These are phyloP conservation scores for Xylariomycetidae sp. DNA, from an alignment of 2,329 filamentous ascomycete species.

Conservation along the genomic window DNA sequence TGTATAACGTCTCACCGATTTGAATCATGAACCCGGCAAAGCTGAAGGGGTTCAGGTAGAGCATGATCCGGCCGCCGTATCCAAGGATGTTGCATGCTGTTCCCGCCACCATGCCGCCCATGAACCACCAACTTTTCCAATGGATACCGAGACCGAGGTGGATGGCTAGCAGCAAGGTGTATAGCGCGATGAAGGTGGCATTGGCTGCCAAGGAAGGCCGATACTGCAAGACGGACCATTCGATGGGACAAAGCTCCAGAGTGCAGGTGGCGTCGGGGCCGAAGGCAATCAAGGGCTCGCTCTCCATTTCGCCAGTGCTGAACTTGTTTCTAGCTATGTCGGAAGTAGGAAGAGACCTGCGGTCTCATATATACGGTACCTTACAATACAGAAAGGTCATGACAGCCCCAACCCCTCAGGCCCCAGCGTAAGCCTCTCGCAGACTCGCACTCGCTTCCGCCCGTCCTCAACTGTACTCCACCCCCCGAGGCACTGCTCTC, in stretches of 20 bases:
- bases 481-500: too few relatives aligned
- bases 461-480: too few relatives aligned
- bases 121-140: slow-evolving; percentile 44
- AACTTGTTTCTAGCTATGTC: neutral
- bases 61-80: slow-evolving; percentile 53
- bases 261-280: slow-evolving; percentile 45
- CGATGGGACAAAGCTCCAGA: slow-evolving; percentile 38
- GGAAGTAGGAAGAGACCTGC: neutral
- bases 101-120: slow-evolving; percentile 48
- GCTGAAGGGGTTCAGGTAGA: slow-evolving; percentile 52
- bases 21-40: slow-evolving; percentile 44
- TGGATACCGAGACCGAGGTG: slow-evolving; percentile 40
- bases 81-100: slow-evolving; percentile 54
- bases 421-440: too few relatives aligned
- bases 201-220: slow-evolving; percentile 38
- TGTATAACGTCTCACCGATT: too few relatives aligned
- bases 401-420: too few relatives aligned
- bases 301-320: neutral
- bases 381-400: too few relatives aligned
- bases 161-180: slow-evolving; percentile 39
- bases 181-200: slow-evolving; percentile 35
- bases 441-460: too few relatives aligned
- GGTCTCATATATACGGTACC: too few relatives aligned
- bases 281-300: slow-evolving; percentile 23
- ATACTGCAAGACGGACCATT: slow-evolving; percentile 41